These are phyloP conservation scores for Luffa acutangula DNA, from an alignment of 306 rosid species.

Conservation along the genomic window DNA sequence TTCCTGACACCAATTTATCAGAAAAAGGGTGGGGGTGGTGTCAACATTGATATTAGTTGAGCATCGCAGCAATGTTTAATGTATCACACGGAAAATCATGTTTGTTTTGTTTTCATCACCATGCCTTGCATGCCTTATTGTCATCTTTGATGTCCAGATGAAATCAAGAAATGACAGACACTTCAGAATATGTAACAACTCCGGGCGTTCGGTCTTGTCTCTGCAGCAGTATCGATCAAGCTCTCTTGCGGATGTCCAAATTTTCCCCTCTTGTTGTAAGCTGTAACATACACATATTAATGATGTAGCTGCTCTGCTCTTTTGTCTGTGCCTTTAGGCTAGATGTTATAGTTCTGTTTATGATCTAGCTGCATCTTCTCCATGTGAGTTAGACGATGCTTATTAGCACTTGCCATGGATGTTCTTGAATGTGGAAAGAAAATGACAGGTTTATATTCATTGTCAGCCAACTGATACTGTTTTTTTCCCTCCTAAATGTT, in stretches of 20 bases:
- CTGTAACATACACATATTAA: not conserved
- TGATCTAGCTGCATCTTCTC: not conserved
- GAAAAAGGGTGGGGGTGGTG: not conserved
- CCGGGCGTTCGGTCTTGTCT: not conserved
- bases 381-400: not conserved
- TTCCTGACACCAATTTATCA: not conserved
- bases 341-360: not conserved
- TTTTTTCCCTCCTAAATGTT: not conserved
- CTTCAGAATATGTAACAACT: not conserved
- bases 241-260: not conserved
- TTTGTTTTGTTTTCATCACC: not conserved
- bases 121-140: not conserved
- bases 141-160: not conserved
- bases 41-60: not conserved
- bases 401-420: not conserved
- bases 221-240: not conserved
- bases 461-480: not conserved
- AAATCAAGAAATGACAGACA: conserved; percentile 3
- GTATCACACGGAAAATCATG: not conserved
- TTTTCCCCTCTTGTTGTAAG: not conserved
- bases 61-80: not conserved
- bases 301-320: not conserved
- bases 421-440: conserved; percentile 2
- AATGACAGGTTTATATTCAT: conserved; percentile 2
- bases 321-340: not conserved